phyloP scores from a whole-genome alignment of 164 flowering plant genomes.

The Akebia trifoliata region DNA sequence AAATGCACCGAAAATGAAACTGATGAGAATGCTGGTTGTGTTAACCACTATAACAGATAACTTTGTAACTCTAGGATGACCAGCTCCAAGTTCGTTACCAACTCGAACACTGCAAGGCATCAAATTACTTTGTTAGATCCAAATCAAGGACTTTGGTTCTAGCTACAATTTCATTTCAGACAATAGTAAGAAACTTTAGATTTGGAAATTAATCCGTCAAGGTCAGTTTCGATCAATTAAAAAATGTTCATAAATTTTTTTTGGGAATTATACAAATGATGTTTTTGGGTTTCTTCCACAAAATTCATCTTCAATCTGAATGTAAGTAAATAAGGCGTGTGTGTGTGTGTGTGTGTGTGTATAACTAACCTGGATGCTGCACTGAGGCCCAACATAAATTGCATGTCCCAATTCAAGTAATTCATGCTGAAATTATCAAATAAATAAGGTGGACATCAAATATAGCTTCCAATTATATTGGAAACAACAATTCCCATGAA shows the following conservation, averaged over 20 bases:
- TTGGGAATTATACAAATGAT: neutral
- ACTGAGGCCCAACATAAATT: constrained; percentile 59
- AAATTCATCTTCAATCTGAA: too few relatives aligned
- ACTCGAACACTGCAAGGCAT: constrained; percentile 51
- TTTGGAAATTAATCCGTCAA: too few relatives aligned
- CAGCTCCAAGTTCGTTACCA: constrained; percentile 76
- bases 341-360: too few relatives aligned
- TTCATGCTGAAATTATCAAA: constrained; percentile 58
- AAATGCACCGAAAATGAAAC: constrained; percentile 41
- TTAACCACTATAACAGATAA: constrained; percentile 62
- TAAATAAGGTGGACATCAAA: too few relatives aligned
- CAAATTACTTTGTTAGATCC: neutral
- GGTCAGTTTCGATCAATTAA: too few relatives aligned
- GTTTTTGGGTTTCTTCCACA: too few relatives aligned
- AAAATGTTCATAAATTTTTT: neutral
- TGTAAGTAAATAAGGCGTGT: too few relatives aligned
- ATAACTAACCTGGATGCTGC: constrained; percentile 58
- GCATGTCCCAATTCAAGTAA: constrained; percentile 65
- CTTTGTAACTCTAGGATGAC: constrained; percentile 49
- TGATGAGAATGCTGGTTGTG: constrained; percentile 44
- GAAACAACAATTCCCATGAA: too few relatives aligned
- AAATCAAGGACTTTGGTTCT: neutral
- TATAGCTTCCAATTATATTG: too few relatives aligned
- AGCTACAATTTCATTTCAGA: too few relatives aligned
- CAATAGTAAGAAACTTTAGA: too few relatives aligned